Conservation (phyloP, 208 protist genomes). For the Vickermania ingenoplastis region DNA sequence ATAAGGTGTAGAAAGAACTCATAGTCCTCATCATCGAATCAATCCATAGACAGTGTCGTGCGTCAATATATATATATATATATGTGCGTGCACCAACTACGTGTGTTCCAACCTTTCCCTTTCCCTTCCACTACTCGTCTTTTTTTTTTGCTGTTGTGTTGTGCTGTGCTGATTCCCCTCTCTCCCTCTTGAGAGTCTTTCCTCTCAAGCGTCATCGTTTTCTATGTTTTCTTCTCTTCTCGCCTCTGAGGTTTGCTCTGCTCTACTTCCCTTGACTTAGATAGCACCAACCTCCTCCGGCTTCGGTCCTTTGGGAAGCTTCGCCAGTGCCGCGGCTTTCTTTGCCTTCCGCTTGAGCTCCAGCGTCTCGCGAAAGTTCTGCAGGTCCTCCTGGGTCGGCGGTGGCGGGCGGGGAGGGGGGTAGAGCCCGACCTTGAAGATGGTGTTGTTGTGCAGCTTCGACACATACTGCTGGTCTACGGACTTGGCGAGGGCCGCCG, state of each 20-base stretch:
- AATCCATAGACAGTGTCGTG: no score
- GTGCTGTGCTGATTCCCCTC: not conserved
- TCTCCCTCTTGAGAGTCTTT: not conserved
- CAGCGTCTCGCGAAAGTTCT: not conserved
- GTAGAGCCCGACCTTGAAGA: not conserved
- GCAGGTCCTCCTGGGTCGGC: not conserved
- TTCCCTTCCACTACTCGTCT: not conserved
- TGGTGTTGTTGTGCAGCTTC: not conserved
- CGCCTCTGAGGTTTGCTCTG: not conserved
- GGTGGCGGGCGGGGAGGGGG: not conserved
- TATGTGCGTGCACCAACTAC: not conserved
- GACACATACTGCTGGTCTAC: not conserved
- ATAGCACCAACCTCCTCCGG: not conserved
- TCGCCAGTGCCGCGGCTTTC: not conserved
- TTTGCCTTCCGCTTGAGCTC: not conserved
- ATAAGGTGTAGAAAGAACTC: no score
- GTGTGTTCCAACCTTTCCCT: not conserved
- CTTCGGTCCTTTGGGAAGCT: not conserved
- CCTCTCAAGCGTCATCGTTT: no score
- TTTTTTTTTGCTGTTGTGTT: not conserved
- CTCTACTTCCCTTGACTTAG: no score
- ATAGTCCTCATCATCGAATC: no score
- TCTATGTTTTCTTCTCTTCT: no score
- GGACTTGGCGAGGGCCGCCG: not conserved
- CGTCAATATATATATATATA: no score